Evolutionary conservation across 768 basidiomycete genomes (phyloP).

Genomic region (Mycena chlorophos): DNA sequence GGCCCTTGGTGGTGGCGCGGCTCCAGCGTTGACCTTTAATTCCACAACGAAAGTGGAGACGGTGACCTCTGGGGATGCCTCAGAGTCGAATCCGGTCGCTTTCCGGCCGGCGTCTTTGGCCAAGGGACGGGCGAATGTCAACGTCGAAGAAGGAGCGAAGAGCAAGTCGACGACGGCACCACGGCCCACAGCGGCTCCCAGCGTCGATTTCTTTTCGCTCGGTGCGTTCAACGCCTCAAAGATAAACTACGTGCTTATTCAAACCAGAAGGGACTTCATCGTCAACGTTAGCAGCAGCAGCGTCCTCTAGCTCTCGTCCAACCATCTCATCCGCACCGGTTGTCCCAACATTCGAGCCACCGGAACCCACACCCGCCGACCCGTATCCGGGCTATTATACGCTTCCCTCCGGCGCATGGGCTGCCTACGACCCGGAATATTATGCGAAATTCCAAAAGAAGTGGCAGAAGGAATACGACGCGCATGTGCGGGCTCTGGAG

Average conservation of each 20-base stretch:
- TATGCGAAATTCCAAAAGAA: constrained; percentile 67
- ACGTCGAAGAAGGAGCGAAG: constrained; percentile 43
- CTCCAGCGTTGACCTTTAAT: constrained; percentile 64
- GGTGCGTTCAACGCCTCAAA: constrained; percentile 36
- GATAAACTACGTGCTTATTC: not conserved
- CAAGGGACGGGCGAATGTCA: constrained; percentile 61
- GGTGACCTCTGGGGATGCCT: constrained; percentile 13
- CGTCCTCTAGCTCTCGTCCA: constrained; percentile 27
- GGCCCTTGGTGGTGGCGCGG: constrained; percentile 64
- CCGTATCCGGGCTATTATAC: constrained; percentile 88
- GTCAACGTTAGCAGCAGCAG: constrained; percentile 26
- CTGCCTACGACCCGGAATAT: constrained; percentile 67
- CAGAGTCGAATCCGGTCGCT: constrained; percentile 42
- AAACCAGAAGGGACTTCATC: constrained; percentile 21
- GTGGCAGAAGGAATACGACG: constrained; percentile 74
- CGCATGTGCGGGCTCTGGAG: constrained; percentile 70
- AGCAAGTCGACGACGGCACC: constrained; percentile 17
- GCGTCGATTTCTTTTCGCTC: constrained; percentile 70
- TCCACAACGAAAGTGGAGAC: too few species aligned
- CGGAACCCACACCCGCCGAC: constrained; percentile 72
- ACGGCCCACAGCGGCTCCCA: constrained; percentile 30
- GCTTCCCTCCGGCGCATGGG: constrained; percentile 79
- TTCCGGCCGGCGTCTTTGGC: constrained; percentile 61
- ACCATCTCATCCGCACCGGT: constrained; percentile 66
- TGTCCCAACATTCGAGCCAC: constrained; percentile 66